A percentile compares a stretch with the other conserved stretches of the same genome.
Evolutionary conservation across 2,329 filamentous ascomycete genomes (phyloP).

Genomic region (Colletotrichum sp.): DNA sequence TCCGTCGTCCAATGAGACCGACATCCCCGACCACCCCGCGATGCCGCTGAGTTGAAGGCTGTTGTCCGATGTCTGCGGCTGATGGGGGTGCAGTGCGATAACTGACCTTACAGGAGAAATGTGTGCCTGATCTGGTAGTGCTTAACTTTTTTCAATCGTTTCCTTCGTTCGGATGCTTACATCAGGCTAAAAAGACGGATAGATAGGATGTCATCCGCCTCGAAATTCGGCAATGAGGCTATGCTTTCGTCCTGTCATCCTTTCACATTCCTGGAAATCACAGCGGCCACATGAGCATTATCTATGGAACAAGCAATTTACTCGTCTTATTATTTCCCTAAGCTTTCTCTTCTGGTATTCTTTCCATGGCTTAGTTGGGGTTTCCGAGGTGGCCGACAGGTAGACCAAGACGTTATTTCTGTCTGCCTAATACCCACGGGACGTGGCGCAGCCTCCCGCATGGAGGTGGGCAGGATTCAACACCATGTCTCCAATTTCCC

Average conservation of each 20-base stretch:
- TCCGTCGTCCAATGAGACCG: neutral
- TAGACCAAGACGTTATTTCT: neutral
- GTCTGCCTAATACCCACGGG: neutral
- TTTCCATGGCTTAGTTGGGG: neutral
- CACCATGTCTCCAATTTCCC: neutral
- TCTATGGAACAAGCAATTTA: neutral
- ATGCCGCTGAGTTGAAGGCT: neutral
- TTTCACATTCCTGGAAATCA: neutral
- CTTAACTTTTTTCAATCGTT: neutral
- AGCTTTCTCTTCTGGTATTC: neutral
- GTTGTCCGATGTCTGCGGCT: neutral
- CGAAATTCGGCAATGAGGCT: neutral
- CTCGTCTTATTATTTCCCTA: neutral
- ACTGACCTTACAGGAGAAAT: neutral
- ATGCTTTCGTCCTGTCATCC: neutral
- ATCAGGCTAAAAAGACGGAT: neutral
- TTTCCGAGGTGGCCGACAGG: neutral
- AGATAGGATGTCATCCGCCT: neutral
- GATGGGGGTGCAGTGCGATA: neutral
- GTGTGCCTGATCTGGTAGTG: neutral
- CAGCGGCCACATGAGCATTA: neutral
- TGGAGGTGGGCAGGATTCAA: neutral
- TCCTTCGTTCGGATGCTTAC: constrained; percentile 1
- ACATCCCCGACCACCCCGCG: neutral
- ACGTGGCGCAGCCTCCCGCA: neutral